Evolutionary conservation across 2,329 filamentous ascomycete species (phyloP), one percentile per base, ranked within the genome.

Genomic region (Bipolaris gigantea): DNA sequence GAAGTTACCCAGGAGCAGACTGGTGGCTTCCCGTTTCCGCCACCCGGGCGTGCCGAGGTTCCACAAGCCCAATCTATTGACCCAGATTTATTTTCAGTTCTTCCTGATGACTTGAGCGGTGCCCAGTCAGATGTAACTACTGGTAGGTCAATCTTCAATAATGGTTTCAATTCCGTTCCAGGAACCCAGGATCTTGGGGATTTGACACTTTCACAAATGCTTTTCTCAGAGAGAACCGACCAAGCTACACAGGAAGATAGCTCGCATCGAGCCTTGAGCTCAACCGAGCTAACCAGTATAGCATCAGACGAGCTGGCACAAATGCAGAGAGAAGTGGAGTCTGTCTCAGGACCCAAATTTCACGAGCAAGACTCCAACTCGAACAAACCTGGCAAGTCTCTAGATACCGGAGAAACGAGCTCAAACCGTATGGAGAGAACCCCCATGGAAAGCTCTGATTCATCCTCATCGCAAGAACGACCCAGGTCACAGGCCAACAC

Each of bases 401-500:
- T 5, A 1, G 19, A 16, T 23, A 21, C 9, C 38, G 19, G 5
- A 2, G 50, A 6, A 25, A 15, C 23, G 19, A 47, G 23, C 2
- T 36, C 45, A 5, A 9, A 10, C 2, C 25, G 25, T 21, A n/a
- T 42, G 21, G 50, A 41, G 4, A 47, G 33, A 3, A 2, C 41
- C 13, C 42, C 34, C n/a, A 23, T 50, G 15, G 45, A 51, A 8
- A 53, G 49, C 13, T 45, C 41, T 8, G 36, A 42, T 9, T 61
- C 59, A 15, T 53, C 53, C 36, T 18, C 30, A 5, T 63, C 60
- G 1, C 49, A 56, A 5, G 56, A 60, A 33, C 63, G 69, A 34
- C 67, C 67, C 1, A 63, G 43, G 48, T 72, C 70, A 1, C 64
- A 64, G 47, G 71, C 70, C 9, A 73, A 74, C 30, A 72, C 64